Evolutionary conservation across 2,329 filamentous ascomycete species (phyloP).

Genomic region (Penicillium sp.): DNA sequence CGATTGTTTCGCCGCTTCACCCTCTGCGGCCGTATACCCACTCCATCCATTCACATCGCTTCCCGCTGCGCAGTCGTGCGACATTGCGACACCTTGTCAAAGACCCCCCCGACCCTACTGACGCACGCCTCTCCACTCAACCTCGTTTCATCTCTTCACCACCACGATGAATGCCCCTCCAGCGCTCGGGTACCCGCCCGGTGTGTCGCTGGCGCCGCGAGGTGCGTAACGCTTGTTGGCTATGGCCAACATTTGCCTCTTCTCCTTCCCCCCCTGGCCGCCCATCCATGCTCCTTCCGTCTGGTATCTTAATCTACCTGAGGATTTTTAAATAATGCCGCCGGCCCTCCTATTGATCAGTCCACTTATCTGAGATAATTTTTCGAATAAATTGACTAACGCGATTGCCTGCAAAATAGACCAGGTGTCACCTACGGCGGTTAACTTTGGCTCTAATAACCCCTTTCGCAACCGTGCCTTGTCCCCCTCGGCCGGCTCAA

Average conservation of each 20-base stretch:
- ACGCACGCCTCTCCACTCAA: conserved; percentile 25
- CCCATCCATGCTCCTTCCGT: conserved; percentile 6
- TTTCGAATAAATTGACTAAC: conserved; percentile 12
- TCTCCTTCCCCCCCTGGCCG: conserved; percentile 19
- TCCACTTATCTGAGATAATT: background rate
- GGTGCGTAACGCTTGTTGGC: conserved; percentile 35
- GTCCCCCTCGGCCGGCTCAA: conserved; percentile 42
- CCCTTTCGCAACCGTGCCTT: conserved; percentile 54
- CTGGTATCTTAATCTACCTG: conserved; percentile 6
- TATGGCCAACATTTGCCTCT: conserved; percentile 4
- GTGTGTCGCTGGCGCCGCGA: conserved; percentile 38
- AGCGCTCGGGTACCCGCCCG: conserved; percentile 38
- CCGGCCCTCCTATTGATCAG: background rate
- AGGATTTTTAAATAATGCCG: conserved; percentile 1
- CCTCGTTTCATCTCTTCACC: conserved; percentile 27
- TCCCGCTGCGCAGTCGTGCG: conserved; percentile 23
- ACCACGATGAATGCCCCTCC: conserved; percentile 39
- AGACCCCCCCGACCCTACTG: conserved; percentile 11
- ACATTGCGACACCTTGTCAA: conserved; percentile 13
- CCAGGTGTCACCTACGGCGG: conserved; percentile 39
- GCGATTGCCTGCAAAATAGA: conserved; percentile 26
- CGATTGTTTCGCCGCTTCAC: conserved; percentile 10
- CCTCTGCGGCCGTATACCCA: background rate
- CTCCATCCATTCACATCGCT: background rate
- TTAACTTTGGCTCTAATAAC: conserved; percentile 52